phyloP scores from a whole-genome alignment of 495 filamentous ascomycete species.

The Lophiotrema nucula region DNA sequence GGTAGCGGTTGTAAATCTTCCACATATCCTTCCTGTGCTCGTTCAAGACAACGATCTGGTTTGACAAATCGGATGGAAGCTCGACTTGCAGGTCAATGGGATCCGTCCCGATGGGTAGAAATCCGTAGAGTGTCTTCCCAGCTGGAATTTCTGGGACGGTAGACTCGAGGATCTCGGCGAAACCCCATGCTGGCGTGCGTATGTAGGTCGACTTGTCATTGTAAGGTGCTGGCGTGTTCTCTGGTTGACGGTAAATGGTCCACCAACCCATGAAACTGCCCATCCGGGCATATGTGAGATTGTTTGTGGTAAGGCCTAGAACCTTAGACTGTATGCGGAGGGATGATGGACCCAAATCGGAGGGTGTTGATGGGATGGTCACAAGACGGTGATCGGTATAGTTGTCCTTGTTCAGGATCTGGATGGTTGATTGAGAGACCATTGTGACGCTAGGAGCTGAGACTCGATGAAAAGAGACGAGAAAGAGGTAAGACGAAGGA shows the following conservation, averaged over 20 bases:
- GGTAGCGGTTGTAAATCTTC: constrained; percentile 55
- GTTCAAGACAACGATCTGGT: constrained; percentile 47
- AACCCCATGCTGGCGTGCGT: constrained; percentile 59
- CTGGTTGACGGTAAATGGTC: constrained; percentile 44
- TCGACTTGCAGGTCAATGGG: constrained; percentile 38
- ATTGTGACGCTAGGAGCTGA: no score
- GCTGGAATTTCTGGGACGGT: constrained; percentile 38
- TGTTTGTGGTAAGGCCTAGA: constrained; percentile 55
- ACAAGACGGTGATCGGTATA: constrained; percentile 27
- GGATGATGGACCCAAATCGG: constrained; percentile 23
- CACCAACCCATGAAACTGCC: constrained; percentile 53
- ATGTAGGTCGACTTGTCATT: constrained; percentile 51
- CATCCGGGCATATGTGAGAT: constrained; percentile 53
- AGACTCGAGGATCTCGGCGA: constrained; percentile 51
- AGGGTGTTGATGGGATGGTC: constrained; percentile 11
- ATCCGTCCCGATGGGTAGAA: constrained; percentile 40
- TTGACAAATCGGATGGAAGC: constrained; percentile 12
- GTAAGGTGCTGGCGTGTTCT: constrained; percentile 50
- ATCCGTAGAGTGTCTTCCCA: constrained; percentile 42
- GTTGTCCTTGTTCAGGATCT: constrained; percentile 17
- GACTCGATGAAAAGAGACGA: no score
- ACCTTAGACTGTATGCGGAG: constrained; percentile 49
- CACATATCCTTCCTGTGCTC: constrained; percentile 47
- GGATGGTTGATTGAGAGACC: constrained; percentile 13
- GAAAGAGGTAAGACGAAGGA: no score